Evolutionary conservation across 2,329 filamentous ascomycete species (phyloP).

Genomic region (Sporothrix euskadiensis): DNA sequence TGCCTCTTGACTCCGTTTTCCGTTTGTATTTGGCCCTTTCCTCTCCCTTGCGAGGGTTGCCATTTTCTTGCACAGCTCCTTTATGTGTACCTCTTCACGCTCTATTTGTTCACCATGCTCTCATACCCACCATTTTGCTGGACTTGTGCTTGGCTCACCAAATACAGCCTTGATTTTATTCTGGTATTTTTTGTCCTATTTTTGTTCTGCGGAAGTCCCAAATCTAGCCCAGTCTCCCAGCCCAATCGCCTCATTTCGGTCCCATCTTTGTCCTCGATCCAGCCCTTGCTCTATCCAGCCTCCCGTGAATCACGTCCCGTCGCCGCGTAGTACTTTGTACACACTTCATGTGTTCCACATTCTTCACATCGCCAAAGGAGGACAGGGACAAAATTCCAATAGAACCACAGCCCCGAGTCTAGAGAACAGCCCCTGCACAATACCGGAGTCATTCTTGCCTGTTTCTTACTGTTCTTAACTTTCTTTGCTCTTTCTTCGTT

Average conservation of each 20-base stretch:
- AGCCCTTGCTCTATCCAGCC: background rate
- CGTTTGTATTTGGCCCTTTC: conserved; percentile 1
- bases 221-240: background rate
- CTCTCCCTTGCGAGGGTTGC: background rate
- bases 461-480: background rate
- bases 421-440: background rate
- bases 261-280: background rate
- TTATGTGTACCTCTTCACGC: background rate
- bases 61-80: background rate
- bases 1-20: background rate
- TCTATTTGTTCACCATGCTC: background rate
- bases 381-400: background rate
- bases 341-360: conserved; percentile 42
- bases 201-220: background rate
- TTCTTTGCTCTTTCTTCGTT: background rate
- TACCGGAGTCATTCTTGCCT: background rate
- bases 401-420: background rate
- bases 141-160: no score
- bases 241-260: background rate
- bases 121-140: background rate
- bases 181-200: background rate
- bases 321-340: background rate
- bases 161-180: no score
- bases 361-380: background rate
- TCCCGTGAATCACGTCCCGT: background rate